A percentile compares a stretch with the other conserved stretches of the same genome.
phyloP scores from a whole-genome alignment of 1,284 basidiomycete genomes.

The Rhodotorula sp. region DNA sequence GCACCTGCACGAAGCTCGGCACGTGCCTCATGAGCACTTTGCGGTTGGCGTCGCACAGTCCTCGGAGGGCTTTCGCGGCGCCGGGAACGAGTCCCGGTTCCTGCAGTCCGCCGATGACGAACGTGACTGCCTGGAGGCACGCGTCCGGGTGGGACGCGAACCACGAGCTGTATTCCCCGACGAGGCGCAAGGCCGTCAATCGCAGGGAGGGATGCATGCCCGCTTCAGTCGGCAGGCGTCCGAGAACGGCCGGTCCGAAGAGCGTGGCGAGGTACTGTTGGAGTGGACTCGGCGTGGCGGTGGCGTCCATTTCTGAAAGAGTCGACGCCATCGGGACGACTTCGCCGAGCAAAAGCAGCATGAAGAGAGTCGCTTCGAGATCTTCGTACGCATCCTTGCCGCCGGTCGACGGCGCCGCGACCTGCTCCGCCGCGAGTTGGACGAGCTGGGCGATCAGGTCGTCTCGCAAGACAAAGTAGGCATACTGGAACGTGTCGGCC shows the following conservation, averaged over 20 bases:
- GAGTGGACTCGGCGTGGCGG: slow-evolving; percentile 5
- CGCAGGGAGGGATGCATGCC: slow-evolving; percentile 23
- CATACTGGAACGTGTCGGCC: slow-evolving; percentile 42
- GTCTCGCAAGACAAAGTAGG: slow-evolving; percentile 45
- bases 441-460: slow-evolving; percentile 41
- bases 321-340: slow-evolving; percentile 36
- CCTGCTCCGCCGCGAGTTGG: slow-evolving; percentile 29
- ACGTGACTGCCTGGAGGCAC: slow-evolving; percentile 34
- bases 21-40: slow-evolving; percentile 42
- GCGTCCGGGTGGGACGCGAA: slow-evolving; percentile 38
- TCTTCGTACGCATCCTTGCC: slow-evolving; percentile 22
- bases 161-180: slow-evolving; percentile 44
- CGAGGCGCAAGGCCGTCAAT: slow-evolving; percentile 35
- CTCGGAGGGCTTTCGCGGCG: slow-evolving; percentile 41
- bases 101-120: slow-evolving; percentile 35
- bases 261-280: slow-evolving; percentile 33
- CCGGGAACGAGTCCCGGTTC: slow-evolving; percentile 28
- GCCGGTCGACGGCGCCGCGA: slow-evolving; percentile 10
- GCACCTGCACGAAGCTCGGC: slow-evolving; percentile 42
- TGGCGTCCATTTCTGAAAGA: slow-evolving; percentile 7
- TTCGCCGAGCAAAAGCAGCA: slow-evolving; percentile 42
- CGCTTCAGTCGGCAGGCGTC: slow-evolving; percentile 17
- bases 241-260: slow-evolving; percentile 40
- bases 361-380: slow-evolving; percentile 44
- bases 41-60: slow-evolving; percentile 43